Evolutionary conservation across 345 rosid species (phyloP), one percentile per base, ranked within the genome.

Genomic region (Rhizophora mangle): DNA sequence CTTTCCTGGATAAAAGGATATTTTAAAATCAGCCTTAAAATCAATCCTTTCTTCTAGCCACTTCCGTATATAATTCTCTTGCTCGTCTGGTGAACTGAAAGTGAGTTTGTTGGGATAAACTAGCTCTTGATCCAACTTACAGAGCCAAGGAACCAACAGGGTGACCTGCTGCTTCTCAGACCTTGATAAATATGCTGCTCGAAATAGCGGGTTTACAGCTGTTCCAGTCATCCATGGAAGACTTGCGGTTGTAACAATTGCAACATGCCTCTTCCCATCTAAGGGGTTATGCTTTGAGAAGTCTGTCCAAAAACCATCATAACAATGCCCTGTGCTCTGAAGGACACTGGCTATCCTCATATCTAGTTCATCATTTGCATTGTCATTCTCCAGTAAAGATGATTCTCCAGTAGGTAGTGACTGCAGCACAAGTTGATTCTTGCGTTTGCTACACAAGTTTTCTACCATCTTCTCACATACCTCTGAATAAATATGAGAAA

Each of bases 211-310:
- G 78, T 95, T 95, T 65, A 95, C 90, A 72, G 99, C 99, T 64
- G 99, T 95, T 75, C 99, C 99, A 9, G 97, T 95, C 99, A 95
- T 92, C 99, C 99, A 95, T 26, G 99, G 99, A 78, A 95, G 97
- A 79, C 99, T 95, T 51, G 97, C 97, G 69, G 99, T 93, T 59
- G 96, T 91, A 64, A 93, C 94, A 80, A 93, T 91, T 67, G 97
- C 97, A 30, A 95, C 97, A 68, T 90, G 93, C 82, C 99, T 87
- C 81, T 85, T 85, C 76, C 79, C 76, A 63, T 86, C 88, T 19
- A 87, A 46, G 18, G 72, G 74, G 47, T 78, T 86, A 72, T 81
- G 78, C 84, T 87, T 90, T 60, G 76, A 27, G 29, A 78, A 66
- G 80, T 92, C 96, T 43, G 89, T 81, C 97, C 96, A 89, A 63